Evolutionary conservation across 1,284 basidiomycete species (phyloP).

Genomic region (Tilletia setariae): DNA sequence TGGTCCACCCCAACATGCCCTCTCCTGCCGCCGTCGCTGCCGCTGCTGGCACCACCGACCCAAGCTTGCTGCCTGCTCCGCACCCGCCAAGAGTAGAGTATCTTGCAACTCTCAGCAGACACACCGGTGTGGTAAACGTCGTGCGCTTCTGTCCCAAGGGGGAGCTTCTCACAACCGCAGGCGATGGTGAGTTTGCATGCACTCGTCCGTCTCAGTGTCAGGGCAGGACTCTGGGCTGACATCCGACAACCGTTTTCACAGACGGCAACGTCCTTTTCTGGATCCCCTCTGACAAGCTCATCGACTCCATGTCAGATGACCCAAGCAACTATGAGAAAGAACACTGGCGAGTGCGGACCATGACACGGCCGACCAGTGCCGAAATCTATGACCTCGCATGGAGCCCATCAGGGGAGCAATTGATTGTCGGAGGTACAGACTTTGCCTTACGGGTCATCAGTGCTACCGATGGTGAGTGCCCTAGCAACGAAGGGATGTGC

Average conservation of each 20-base stretch:
- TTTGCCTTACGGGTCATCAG: conserved; percentile 85
- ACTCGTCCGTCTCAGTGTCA: not conserved
- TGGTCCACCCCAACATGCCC: conserved; percentile 52
- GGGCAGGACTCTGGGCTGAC: not conserved
- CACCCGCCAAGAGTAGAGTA: conserved; percentile 82
- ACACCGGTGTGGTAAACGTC: conserved; percentile 93
- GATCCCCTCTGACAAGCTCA: conserved; percentile 73
- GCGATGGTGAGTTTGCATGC: conserved; percentile 64
- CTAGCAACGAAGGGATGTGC: not conserved
- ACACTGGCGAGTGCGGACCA: conserved; percentile 86
- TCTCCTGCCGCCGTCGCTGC: conserved; percentile 56
- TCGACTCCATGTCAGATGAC: conserved; percentile 58
- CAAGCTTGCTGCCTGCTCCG: conserved; percentile 60
- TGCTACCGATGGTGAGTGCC: conserved; percentile 64
- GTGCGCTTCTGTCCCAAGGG: conserved; percentile 80
- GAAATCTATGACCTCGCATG: conserved; percentile 97
- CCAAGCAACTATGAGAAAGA: conserved; percentile 89
- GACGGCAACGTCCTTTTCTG: conserved; percentile 97
- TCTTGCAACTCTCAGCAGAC: conserved; percentile 84
- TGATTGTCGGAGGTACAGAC: conserved; percentile 92
- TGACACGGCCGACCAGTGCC: conserved; percentile 64
- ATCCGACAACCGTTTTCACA: conserved; percentile 51
- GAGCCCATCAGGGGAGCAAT: conserved; percentile 89
- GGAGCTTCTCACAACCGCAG: conserved; percentile 47
- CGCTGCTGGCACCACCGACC: conserved; percentile 62